Base-by-base conservation (phyloP, 441 rosid genomes). In the Adansonia gregorii region DNA sequence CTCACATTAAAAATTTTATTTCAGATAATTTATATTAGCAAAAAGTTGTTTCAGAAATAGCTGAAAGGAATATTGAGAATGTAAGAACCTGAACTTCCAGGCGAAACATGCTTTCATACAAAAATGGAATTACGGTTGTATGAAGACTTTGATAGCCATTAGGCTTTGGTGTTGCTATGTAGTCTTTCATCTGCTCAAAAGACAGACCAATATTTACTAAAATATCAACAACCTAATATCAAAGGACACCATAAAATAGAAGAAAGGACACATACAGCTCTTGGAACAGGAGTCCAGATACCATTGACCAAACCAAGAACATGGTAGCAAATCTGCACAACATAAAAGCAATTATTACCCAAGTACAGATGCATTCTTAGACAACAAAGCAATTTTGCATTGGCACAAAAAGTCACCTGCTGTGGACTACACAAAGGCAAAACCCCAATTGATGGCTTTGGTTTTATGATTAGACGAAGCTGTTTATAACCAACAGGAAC, bases 61-160 rank as follows among this genome's bases (percentile, higher is more conserved):
- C 19, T 48, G 51, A 61, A 78, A 66, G 71, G 79, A 63, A n/a
- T 61, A 73, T 4, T 45, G 4, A 67, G 76, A 8, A 76, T 79
- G 39, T 11, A 45, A 76, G 76, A 71, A 95, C 98, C 98, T 94
- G 99, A 84, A 96, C 97, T 84, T 96, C 99, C 84, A 96, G 80
- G 41, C 94, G 91, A 54, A 96, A 91, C 98, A 91, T 94, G 86
- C 99, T 96, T 85, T 96, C 99, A 81, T 96, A 91, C 82, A 96
- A 85, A 89, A 96, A 96, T 8, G 99, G 99, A 83, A 96, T 94
- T 27, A 96, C 98, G 64, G 90, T 93, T 61, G 99, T 94, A 81
- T 96, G 97, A 65, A 96, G 96, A 88, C 99, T 94, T 87, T 96
- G 99, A 78, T 96, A 96, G 74, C 99, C 99, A 79, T 96, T 96